These are phyloP conservation scores for Pichia exigua DNA, from an alignment of 805 yeast genomes.

Conservation along the genomic window DNA sequence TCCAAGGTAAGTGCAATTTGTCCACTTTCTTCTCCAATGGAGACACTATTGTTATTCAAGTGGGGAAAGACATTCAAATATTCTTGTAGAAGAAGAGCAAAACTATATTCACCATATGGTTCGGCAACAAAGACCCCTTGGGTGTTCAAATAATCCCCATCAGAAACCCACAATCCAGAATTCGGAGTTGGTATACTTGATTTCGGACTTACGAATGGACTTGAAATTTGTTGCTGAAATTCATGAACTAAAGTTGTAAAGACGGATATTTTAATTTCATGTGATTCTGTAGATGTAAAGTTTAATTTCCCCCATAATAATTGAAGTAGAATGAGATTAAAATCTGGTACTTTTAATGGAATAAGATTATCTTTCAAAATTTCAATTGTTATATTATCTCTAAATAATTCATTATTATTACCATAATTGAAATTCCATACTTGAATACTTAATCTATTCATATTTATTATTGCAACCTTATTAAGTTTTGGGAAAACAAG, in stretches of 20 bases:
- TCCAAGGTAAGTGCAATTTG: background rate
- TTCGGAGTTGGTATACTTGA: background rate
- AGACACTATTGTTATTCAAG: background rate
- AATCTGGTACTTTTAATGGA: slow-evolving; percentile 23
- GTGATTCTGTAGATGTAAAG: background rate
- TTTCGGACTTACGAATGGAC: background rate
- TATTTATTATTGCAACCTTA: slow-evolving; percentile 5
- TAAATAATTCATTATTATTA: background rate
- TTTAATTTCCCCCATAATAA: slow-evolving; percentile 13
- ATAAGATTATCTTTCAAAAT: slow-evolving; percentile 15
- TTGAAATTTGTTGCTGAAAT: background rate
- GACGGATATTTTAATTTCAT: background rate
- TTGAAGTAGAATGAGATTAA: slow-evolving; percentile 21
- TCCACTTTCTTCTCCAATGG: background rate
- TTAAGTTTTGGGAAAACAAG: slow-evolving; percentile 10
- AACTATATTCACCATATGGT: background rate
- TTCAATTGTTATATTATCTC: slow-evolving; percentile 12
- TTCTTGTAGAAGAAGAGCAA: background rate
- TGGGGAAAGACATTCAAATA: background rate
- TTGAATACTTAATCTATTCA: slow-evolving; percentile 9
- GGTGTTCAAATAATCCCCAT: background rate
- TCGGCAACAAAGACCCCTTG: background rate
- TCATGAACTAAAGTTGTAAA: background rate
- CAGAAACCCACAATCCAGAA: background rate
- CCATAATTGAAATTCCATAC: slow-evolving; percentile 15